A percentile compares a stretch with the other conserved stretches of the same genome.
These are phyloP conservation scores for Sporothrix dimorphospora DNA, from an alignment of 2,329 filamentous ascomycete species.

Conservation along the genomic window DNA sequence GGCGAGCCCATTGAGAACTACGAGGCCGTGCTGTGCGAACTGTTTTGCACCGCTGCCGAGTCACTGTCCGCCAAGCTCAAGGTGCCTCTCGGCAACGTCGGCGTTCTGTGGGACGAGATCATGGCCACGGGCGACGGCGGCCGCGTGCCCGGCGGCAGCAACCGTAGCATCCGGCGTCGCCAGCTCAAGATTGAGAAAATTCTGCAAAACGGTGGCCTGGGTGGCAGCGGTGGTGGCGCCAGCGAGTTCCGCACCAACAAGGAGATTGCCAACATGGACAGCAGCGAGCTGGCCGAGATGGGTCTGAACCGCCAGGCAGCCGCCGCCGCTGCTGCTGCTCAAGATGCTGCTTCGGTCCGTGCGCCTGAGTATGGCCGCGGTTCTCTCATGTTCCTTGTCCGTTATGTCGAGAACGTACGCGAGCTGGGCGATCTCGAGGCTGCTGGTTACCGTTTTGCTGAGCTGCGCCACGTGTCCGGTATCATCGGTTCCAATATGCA, in stretches of 20 bases:
- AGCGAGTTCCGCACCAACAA: constrained; percentile 28
- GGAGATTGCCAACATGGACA: constrained; percentile 23
- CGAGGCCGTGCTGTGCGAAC: constrained; percentile 75
- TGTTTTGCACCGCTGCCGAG: constrained; percentile 79
- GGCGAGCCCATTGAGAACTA: constrained; percentile 68
- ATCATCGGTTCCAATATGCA: constrained; percentile 75
- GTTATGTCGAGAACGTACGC: constrained; percentile 57
- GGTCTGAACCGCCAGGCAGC: constrained; percentile 35
- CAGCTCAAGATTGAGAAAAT: constrained; percentile 1
- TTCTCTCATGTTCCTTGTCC: constrained; percentile 79
- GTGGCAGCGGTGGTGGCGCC: constrained; percentile 32
- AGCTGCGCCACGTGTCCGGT: constrained; percentile 66
- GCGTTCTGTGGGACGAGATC: constrained; percentile 76
- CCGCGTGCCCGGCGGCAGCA: neutral
- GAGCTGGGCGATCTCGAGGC: constrained; percentile 69
- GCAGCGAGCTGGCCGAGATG: constrained; percentile 48
- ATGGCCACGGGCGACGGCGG: constrained; percentile 60
- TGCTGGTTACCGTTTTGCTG: constrained; percentile 77
- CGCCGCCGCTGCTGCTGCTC: neutral
- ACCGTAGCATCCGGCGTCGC: neutral
- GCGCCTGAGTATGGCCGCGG: constrained; percentile 62
- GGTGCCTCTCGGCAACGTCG: constrained; percentile 64
- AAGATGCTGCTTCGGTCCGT: neutral
- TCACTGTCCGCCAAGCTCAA: constrained; percentile 71
- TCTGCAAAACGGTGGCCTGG: constrained; percentile 33